Evolutionary conservation across 495 filamentous ascomycete genomes (phyloP).

Genomic region (Cudoniella acicularis): DNA sequence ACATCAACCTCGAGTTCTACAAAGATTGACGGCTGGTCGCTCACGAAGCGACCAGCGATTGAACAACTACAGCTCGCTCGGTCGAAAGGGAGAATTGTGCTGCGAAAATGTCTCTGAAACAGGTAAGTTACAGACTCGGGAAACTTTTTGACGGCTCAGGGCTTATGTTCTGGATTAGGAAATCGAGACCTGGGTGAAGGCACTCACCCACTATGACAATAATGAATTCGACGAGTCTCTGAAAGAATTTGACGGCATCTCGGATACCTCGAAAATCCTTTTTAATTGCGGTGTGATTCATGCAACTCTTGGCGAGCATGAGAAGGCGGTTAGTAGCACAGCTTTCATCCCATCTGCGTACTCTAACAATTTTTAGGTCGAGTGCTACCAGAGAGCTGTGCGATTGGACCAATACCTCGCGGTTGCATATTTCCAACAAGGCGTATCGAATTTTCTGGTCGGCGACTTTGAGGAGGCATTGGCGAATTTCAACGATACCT

Average conservation of each 20-base stretch:
- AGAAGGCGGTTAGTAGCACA: slow-evolving; percentile 71
- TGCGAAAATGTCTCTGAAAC: slow-evolving; percentile 67
- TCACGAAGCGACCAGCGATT: slow-evolving; percentile 21
- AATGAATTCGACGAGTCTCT: slow-evolving; percentile 91
- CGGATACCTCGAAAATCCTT: slow-evolving; percentile 96
- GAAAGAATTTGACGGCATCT: slow-evolving; percentile 75
- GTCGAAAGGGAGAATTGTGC: background rate
- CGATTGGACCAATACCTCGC: slow-evolving; percentile 90
- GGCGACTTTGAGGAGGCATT: slow-evolving; percentile 97
- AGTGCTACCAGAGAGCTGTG: slow-evolving; percentile 90
- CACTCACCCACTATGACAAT: slow-evolving; percentile 87
- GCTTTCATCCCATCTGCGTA: background rate
- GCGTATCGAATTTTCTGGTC: slow-evolving; percentile 95
- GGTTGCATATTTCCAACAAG: slow-evolving; percentile 97
- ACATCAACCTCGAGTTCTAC: slow-evolving; percentile 18
- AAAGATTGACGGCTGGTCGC: slow-evolving; percentile 22
- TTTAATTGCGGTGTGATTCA: slow-evolving; percentile 99
- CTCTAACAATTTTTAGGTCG: slow-evolving; percentile 56
- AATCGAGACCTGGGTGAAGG: slow-evolving; percentile 98
- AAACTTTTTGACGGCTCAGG: background rate
- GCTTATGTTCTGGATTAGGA: slow-evolving; percentile 54
- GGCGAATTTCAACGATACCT: slow-evolving; percentile 97
- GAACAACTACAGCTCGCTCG: background rate
- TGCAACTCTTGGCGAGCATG: slow-evolving; percentile 95
- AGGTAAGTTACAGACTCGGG: slow-evolving; percentile 46